Evolutionary conservation across 2,329 filamentous ascomycete genomes (phyloP), one percentile per base, ranked within the genome.

Genomic region (Clonostachys sp.): DNA sequence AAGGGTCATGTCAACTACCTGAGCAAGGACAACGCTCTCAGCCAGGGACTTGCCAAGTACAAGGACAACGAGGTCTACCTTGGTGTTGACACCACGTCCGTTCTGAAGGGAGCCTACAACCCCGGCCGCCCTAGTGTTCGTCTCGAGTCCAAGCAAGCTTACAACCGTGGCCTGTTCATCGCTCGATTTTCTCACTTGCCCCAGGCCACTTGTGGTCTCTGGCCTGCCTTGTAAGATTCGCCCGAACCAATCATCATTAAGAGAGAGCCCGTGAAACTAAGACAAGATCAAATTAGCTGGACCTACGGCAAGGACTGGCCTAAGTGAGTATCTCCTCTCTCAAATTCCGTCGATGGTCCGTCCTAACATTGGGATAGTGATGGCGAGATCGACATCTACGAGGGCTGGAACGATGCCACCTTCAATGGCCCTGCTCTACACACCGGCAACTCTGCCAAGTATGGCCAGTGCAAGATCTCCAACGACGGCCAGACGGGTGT

Each of bases 111-210:
- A 7, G 41, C 44, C 44, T 48, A 46, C 7, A 57, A 61, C 45
- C 48, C 56, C 34, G 72, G 72, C 40, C 70, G 77, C 17, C 66
- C 65, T 52, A 87, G 83, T 54, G 80, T 91, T 33, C 77, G 87
- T 36, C 61, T 91, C 14, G 77, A 81, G 51, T 87, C 83, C 60
- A 82, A 75, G 49, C 73, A 74, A 44, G 61, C 65, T 7, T 91
- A 86, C 67, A 80, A 74, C 51, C 73, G 81, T 48, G 86, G 84
- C 24, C 78, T 90, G 30, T 77, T 90, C 57, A 80, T 91, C 41
- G 72, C 84, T 41, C 82, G 89, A 58, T 79, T 90, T 53, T 73
- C 69, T 13, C 85, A 90, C 57, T 82, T 91, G 67, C 86, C 87
- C 33, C 73, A 70, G 47, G 73, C 76, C 10, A 69, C 74, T 41